Percentiles rank a stretch among this genome's conserved stretches.
Evolutionary conservation across 208 protist species (phyloP).

Genomic region (Leishmania tropica): DNA sequence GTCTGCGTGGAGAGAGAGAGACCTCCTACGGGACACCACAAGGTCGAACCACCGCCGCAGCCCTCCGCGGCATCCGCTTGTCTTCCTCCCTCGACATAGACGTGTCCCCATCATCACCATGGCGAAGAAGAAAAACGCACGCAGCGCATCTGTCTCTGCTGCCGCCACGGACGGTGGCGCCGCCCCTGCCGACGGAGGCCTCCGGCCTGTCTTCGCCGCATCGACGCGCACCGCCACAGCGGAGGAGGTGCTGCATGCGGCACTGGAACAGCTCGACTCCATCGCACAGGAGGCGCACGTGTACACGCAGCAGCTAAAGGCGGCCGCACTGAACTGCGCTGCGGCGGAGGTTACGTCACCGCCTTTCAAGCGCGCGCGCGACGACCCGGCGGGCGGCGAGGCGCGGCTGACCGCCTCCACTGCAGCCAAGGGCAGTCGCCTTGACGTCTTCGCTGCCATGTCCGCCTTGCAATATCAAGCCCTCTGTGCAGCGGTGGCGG

Average conservation of each 20-base stretch:
- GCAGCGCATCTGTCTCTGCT: constrained; percentile 3
- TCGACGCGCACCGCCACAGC: constrained; percentile 18
- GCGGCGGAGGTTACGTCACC: neutral
- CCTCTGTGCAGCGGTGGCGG: constrained; percentile 32
- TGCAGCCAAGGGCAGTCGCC: constrained; percentile 12
- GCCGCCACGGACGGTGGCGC: constrained; percentile 6
- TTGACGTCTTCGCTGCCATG: constrained; percentile 60
- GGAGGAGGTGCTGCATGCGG: constrained; percentile 30
- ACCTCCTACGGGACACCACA: neutral
- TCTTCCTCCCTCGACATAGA: neutral
- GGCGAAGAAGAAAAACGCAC: constrained; percentile 26
- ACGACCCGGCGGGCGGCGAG: neutral
- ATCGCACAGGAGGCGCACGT: constrained; percentile 57
- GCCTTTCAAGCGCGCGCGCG: constrained; percentile 18
- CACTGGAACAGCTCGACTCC: constrained; percentile 47
- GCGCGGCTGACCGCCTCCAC: neutral
- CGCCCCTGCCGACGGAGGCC: neutral
- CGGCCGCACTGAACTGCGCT: neutral
- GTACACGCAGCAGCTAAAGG: constrained; percentile 29
- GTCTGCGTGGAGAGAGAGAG: neutral
- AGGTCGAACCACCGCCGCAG: neutral
- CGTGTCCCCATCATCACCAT: constrained; percentile 9
- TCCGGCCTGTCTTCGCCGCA: constrained; percentile 13
- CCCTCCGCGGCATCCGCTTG: neutral
- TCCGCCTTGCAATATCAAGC: constrained; percentile 44